phyloP scores from a whole-genome alignment of 192 early-diverging fungal genomes.

The Oehlia diaphana region DNA sequence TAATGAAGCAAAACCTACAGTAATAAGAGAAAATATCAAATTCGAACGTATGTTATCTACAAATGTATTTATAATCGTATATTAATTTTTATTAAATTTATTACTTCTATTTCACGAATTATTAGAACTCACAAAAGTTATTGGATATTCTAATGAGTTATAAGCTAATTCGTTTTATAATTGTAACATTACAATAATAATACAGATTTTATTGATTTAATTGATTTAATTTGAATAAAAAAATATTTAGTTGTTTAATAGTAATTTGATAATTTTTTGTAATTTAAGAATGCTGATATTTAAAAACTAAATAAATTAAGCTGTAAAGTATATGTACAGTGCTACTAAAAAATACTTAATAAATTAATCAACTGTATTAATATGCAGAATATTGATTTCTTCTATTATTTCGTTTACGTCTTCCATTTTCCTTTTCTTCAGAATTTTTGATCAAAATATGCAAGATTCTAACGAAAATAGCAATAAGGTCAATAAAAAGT shows the following conservation, averaged over 20 bases:
- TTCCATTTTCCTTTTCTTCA: slow-evolving; percentile 31
- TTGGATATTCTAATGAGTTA: slow-evolving; percentile 30
- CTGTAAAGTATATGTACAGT: too few species aligned
- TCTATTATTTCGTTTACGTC: neutral
- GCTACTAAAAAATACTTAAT: too few species aligned
- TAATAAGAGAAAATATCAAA: slow-evolving; percentile 86
- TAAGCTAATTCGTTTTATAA: neutral
- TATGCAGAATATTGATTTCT: neutral
- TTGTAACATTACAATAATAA: too few species aligned
- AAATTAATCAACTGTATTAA: too few species aligned
- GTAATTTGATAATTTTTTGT: too few species aligned
- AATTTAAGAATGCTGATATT: too few species aligned
- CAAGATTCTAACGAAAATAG: slow-evolving; percentile 47
- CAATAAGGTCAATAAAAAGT: slow-evolving; percentile 47
- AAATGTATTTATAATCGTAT: too few species aligned
- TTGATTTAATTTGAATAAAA: too few species aligned
- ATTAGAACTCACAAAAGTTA: slow-evolving; percentile 28
- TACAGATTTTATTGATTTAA: too few species aligned
- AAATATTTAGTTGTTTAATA: too few species aligned
- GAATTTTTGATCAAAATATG: slow-evolving; percentile 37
- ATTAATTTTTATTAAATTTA: neutral
- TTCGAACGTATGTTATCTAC: slow-evolving; percentile 64
- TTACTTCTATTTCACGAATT: neutral
- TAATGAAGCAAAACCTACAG: slow-evolving; percentile 82
- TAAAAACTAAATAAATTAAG: too few species aligned